Evolutionary conservation across 257 asterid genomes (phyloP), one percentile per base, ranked within the genome.

Genomic region (Petunia axillaris): DNA sequence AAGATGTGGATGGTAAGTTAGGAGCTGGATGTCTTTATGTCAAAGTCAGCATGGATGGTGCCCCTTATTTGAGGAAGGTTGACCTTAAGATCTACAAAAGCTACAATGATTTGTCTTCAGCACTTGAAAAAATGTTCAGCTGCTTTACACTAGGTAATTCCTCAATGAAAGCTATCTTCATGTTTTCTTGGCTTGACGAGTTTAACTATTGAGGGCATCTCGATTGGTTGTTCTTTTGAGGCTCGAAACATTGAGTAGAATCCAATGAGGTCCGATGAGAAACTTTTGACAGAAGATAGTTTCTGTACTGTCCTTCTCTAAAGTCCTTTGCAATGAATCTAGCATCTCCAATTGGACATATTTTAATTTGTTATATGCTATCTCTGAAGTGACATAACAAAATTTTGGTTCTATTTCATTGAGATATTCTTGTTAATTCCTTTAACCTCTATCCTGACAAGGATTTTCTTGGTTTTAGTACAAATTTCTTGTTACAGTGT

Each of bases 31-130:
- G 86, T 75, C 82, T 87, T 41, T 87, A 82, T 79, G 86, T 87
- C 57, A 87, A 87, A 82, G 90, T 87, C 59, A 87, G 86, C 66
- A 87, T 84, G 90, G 90, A 87, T 78, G 88, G 86, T 65, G 88
- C 90, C 52, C 88, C 90, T 8, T 87, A 87, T 80, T 82, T 87
- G 79, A 84, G 90, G 85, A 87, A 87, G 79, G 81, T 87, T 50
- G 90, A 87, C 83, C 83, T 87, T 64, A 87, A 79, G 78, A 84
- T 74, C 75, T 84, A 77, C 67, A 40, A 58, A 78, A 59, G 86
- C 79, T 87, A 87, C 55, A 75, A 77, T 65, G 82, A 87, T 71
- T 82, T 87, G 35, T 84, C 88, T 58, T 79, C 81, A 8, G 90
- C 88, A 6, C 85, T 87, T 8, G 86, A 87, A 70, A 85, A 85